Conservation (phyloP, 345 rosid genomes). For the Balakata baccata region DNA sequence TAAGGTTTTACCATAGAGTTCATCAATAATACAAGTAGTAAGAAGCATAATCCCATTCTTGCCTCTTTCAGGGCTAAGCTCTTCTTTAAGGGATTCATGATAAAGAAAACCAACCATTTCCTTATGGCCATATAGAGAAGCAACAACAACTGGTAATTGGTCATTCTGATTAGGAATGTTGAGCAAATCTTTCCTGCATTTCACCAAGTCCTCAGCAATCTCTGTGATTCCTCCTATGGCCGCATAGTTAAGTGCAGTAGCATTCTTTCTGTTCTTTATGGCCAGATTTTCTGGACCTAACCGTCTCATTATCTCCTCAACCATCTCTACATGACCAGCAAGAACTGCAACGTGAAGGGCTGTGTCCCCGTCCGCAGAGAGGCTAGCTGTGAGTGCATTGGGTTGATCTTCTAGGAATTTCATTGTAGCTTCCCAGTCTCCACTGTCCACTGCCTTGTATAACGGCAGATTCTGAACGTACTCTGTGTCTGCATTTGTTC, state of each 20-base stretch:
- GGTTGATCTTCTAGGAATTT: conserved; percentile 37
- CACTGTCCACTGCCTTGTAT: conserved; percentile 56
- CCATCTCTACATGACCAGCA: conserved; percentile 58
- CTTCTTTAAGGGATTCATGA: conserved; percentile 37
- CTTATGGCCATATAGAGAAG: conserved; percentile 63
- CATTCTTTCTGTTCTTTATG: conserved; percentile 35
- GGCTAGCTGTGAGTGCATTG: conserved; percentile 40
- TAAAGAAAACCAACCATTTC: conserved; percentile 58
- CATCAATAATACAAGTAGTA: conserved; percentile 61
- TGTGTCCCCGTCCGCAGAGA: conserved; percentile 55
- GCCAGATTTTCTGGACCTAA: conserved; percentile 24
- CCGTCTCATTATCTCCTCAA: conserved; percentile 42
- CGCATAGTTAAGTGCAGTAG: conserved; percentile 66
- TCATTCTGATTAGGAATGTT: conserved; percentile 35
- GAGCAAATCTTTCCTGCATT: conserved; percentile 38
- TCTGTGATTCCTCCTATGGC: conserved; percentile 61
- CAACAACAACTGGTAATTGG: conserved; percentile 61
- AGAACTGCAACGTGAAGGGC: conserved; percentile 63
- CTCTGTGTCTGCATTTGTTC: neutral
- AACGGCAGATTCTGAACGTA: conserved; percentile 37
- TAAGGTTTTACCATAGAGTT: conserved; percentile 44
- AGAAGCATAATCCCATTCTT: conserved; percentile 57
- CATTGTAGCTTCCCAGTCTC: conserved; percentile 48
- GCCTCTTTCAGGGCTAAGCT: conserved; percentile 42
- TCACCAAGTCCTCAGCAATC: conserved; percentile 55